phyloP scores from a whole-genome alignment of 2,329 filamentous ascomycete species.

The Cryphonectria naterciae region DNA sequence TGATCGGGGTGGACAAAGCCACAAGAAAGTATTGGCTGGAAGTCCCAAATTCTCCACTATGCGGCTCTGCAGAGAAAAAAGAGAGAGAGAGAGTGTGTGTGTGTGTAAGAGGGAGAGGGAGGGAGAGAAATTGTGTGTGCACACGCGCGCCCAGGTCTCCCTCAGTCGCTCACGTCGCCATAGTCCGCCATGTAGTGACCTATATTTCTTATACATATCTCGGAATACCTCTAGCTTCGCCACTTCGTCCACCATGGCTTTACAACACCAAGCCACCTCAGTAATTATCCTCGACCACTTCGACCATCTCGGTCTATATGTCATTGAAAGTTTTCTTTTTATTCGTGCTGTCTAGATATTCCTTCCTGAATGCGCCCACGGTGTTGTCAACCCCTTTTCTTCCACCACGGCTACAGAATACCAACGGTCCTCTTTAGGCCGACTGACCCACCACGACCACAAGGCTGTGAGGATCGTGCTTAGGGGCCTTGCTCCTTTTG shows the following conservation, averaged over 20 bases:
- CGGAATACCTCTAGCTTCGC: conserved; percentile 23
- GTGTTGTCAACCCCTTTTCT: not conserved
- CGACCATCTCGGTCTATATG: not conserved
- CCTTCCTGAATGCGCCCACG: conserved; percentile 12
- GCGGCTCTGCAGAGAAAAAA: conserved; percentile 26
- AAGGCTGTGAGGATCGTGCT: conserved; percentile 18
- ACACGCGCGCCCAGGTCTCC: conserved; percentile 1
- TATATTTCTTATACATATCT: conserved; percentile 28
- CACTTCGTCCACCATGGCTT: conserved; percentile 24
- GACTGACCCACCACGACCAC: conserved; percentile 7
- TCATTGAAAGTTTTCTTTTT: conserved; percentile 20
- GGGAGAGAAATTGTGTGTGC: not conserved
- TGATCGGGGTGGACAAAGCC: conserved; percentile 2
- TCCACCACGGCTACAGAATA: conserved; percentile 3
- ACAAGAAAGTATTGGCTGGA: conserved; percentile 14
- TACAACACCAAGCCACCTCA: conserved; percentile 12
- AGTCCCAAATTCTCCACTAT: conserved; percentile 5
- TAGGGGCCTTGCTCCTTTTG: conserved; percentile 11
- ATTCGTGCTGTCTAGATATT: conserved; percentile 15
- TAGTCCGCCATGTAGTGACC: conserved; percentile 9
- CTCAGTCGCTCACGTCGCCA: not conserved
- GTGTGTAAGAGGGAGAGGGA: not conserved
- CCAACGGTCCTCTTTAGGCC: not conserved
- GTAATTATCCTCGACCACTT: conserved; percentile 1
- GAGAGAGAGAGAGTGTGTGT: not conserved